phyloP scores from a whole-genome alignment of 2,329 filamentous ascomycete species.

The Gnomoniopsis smithogilvyi region DNA sequence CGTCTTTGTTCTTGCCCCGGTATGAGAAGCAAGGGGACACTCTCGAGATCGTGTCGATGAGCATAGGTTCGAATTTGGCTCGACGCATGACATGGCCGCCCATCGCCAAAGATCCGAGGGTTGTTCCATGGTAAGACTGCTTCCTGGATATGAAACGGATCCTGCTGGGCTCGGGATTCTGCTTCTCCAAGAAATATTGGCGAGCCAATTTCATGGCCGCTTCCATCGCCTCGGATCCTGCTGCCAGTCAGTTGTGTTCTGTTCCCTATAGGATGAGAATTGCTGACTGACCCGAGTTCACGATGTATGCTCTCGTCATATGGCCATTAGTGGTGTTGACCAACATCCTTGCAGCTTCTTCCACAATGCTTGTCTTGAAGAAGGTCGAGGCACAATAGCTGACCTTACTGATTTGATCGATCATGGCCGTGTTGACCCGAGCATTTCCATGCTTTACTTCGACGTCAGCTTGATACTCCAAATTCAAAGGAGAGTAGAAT shows the following conservation, averaged over 20 bases:
- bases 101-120: slow-evolving; percentile 63
- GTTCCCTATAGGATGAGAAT: slow-evolving; percentile 33
- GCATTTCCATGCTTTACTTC: slow-evolving; percentile 33
- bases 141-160: slow-evolving; percentile 63
- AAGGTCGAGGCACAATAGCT: slow-evolving; percentile 42
- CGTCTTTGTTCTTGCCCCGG: slow-evolving; percentile 46
- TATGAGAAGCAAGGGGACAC: slow-evolving; percentile 69
- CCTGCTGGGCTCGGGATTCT: slow-evolving; percentile 52
- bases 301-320: slow-evolving; percentile 36
- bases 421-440: slow-evolving; percentile 38
- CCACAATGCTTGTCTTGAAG: slow-evolving; percentile 37
- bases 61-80: slow-evolving; percentile 59
- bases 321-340: slow-evolving; percentile 33
- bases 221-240: slow-evolving; percentile 63
- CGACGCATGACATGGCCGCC: slow-evolving; percentile 61
- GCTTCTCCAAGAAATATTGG: slow-evolving; percentile 61
- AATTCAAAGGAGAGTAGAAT: background rate
- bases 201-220: slow-evolving; percentile 61
- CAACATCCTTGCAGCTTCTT: slow-evolving; percentile 35
- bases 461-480: background rate
- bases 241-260: slow-evolving; percentile 32
- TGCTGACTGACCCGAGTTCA: slow-evolving; percentile 32
- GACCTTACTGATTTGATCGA: slow-evolving; percentile 35
- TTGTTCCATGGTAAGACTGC: slow-evolving; percentile 71
- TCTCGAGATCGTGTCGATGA: slow-evolving; percentile 53